Conservation (phyloP, 129 eudicot genomes). For the Artemisia annua region DNA sequence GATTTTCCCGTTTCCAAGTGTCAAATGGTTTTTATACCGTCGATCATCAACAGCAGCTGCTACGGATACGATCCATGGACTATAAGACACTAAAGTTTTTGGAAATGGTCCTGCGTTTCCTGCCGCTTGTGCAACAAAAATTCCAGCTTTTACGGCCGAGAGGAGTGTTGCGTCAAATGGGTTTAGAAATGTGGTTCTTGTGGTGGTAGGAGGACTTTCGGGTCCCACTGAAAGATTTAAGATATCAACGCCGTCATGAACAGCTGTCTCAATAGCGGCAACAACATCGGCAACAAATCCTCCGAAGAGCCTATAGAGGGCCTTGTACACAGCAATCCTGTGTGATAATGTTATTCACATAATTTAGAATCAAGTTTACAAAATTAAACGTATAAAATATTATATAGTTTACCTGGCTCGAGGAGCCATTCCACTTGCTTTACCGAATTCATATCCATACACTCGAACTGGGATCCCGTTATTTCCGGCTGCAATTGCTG, state of each 20-base stretch:
- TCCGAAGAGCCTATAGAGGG: constrained; percentile 91
- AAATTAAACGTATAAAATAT: neutral
- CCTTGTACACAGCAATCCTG: constrained; percentile 97
- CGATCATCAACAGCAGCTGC: constrained; percentile 99
- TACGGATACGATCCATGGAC: constrained; percentile 94
- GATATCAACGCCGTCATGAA: constrained; percentile 95
- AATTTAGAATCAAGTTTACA: neutral
- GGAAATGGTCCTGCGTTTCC: constrained; percentile 96
- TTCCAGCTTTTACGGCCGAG: constrained; percentile 90
- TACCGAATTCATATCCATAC: constrained; percentile 86
- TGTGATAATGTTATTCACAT: constrained; percentile 11
- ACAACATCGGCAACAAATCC: constrained; percentile 97
- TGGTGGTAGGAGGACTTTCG: constrained; percentile 93
- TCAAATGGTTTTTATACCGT: constrained; percentile 82
- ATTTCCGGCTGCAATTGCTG: constrained; percentile 98
- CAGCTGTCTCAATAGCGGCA: constrained; percentile 96
- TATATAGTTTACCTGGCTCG: constrained; percentile 74
- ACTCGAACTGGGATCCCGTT: constrained; percentile 90
- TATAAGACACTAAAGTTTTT: constrained; percentile 80
- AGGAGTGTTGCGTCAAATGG: constrained; percentile 97
- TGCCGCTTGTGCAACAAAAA: constrained; percentile 95
- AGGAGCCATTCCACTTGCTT: constrained; percentile 99
- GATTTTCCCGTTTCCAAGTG: constrained; percentile 77
- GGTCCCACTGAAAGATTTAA: constrained; percentile 94
- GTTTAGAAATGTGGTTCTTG: constrained; percentile 81